Conservation (phyloP, 2,329 filamentous ascomycete genomes). For the Calonectria naviculata region DNA sequence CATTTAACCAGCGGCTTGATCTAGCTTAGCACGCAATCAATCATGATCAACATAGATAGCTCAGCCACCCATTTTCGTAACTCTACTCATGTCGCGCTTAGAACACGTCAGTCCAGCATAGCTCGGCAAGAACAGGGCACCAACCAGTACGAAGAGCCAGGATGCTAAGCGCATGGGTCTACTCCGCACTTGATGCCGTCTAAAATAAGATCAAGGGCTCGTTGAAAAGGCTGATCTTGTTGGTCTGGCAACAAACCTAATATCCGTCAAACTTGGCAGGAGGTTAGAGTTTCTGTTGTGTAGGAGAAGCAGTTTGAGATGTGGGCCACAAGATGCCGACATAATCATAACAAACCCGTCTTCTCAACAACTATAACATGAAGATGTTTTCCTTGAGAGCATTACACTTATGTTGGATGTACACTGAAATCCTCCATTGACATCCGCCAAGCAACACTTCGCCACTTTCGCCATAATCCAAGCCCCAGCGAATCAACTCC, state of each 20-base stretch:
- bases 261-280: not conserved
- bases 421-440: not conserved
- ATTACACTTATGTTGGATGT: not conserved
- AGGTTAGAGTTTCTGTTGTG: not conserved
- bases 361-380: not conserved
- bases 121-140: not conserved
- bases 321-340: not conserved
- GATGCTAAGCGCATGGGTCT: too few relatives aligned
- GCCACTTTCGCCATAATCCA: not conserved
- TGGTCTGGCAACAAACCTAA: not conserved
- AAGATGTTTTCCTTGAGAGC: not conserved
- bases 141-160: not conserved
- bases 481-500: not conserved
- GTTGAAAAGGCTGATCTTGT: not conserved
- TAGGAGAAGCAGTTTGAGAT: not conserved
- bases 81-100: not conserved
- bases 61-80: not conserved
- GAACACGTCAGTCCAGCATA: not conserved
- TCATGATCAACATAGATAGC: not conserved
- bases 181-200: too few relatives aligned
- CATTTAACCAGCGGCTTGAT: not conserved
- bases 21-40: not conserved
- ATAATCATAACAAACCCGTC: not conserved
- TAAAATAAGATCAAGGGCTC: not conserved
- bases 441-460: not conserved